Evolutionary conservation across 345 rosid genomes (phyloP).

Genomic region (Lumnitzera racemosa): DNA sequence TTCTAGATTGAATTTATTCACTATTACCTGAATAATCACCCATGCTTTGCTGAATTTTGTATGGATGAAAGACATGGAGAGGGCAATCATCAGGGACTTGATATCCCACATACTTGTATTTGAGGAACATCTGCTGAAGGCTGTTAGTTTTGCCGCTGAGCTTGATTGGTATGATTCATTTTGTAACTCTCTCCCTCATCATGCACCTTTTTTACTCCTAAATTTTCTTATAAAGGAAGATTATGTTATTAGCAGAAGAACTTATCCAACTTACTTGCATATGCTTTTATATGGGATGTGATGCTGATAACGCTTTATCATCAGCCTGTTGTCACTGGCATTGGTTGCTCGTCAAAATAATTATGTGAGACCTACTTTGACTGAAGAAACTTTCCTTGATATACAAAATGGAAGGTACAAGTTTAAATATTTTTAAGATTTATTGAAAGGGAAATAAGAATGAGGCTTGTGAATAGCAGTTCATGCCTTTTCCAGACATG

Average conservation of each 20-base stretch:
- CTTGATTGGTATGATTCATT: conserved; percentile 76
- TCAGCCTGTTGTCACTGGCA: conserved; percentile 76
- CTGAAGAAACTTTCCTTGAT: conserved; percentile 59
- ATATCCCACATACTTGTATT: conserved; percentile 61
- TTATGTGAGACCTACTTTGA: conserved; percentile 81
- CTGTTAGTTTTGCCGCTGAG: conserved; percentile 80
- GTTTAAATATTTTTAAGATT: neutral
- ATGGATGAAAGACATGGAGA: conserved; percentile 70
- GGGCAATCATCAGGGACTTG: conserved; percentile 83
- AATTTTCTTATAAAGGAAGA: neutral
- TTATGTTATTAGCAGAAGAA: too few species aligned
- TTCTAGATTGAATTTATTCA: conserved; percentile 11
- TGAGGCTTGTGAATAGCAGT: neutral
- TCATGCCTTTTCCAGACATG: conserved; percentile 49
- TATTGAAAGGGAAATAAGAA: neutral
- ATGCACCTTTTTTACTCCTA: neutral
- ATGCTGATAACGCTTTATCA: conserved; percentile 3
- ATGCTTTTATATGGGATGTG: neutral
- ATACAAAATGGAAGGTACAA: conserved; percentile 82
- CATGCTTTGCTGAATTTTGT: neutral
- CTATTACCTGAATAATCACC: neutral
- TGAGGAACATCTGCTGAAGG: conserved; percentile 67
- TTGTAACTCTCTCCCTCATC: neutral
- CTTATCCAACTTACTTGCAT: neutral
- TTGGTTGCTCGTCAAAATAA: conserved; percentile 86